Percentiles rank a stretch among this genome's conserved stretches.
These are phyloP conservation scores for Chrysoporthe cubensis DNA, from an alignment of 2,329 filamentous ascomycete genomes.

Conservation along the genomic window DNA sequence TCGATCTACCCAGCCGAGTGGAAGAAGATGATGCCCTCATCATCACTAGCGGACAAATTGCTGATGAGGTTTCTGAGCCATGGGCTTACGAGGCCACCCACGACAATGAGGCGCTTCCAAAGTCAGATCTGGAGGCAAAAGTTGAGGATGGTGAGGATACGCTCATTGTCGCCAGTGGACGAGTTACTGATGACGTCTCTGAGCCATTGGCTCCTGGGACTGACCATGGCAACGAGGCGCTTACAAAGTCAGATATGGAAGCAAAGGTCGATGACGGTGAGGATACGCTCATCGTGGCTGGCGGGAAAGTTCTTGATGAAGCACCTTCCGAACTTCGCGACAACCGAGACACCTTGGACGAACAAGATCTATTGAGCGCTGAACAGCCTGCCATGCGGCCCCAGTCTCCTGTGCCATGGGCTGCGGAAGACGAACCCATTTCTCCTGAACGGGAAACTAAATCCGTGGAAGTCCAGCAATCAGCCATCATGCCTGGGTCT, in stretches of 20 bases:
- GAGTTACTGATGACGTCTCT: slow-evolving; percentile 3
- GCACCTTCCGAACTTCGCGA: not conserved
- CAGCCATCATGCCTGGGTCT: not conserved
- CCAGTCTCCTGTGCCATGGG: not conserved
- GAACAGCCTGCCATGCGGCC: not conserved
- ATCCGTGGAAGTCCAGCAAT: not conserved
- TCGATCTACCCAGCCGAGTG: not conserved
- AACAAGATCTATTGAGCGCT: not conserved
- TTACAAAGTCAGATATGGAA: slow-evolving; percentile 12
- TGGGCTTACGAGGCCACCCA: slow-evolving; percentile 4
- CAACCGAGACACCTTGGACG: not conserved
- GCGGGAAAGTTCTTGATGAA: not conserved
- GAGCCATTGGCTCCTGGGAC: slow-evolving; percentile 15
- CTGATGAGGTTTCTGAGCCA: slow-evolving; percentile 17
- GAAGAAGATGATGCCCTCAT: slow-evolving; percentile 10
- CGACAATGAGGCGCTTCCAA: slow-evolving; percentile 6
- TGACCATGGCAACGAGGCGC: not conserved
- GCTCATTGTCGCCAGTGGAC: slow-evolving; percentile 1
- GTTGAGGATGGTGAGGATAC: slow-evolving; percentile 14
- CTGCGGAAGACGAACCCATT: not conserved
- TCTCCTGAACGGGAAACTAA: slow-evolving; percentile 1
- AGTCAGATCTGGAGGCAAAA: slow-evolving; percentile 8
- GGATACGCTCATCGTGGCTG: slow-evolving; percentile 9
- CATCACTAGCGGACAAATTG: not conserved
- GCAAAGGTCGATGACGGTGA: slow-evolving; percentile 9